Conservation (phyloP, 805 yeast species). For the Yamadazyma sp. region DNA sequence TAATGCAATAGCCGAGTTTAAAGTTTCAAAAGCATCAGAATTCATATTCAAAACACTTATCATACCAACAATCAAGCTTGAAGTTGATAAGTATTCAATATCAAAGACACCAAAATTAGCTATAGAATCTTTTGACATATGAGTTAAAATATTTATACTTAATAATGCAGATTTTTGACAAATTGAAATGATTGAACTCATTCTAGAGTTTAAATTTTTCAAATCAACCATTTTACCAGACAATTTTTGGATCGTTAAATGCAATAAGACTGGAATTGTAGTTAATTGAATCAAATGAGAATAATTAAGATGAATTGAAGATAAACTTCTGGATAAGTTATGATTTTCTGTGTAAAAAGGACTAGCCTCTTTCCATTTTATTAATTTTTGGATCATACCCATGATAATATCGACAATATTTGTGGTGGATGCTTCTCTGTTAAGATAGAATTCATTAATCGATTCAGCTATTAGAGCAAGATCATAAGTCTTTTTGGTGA, state of each 20-base stretch:
- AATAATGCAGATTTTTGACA: constrained; percentile 6
- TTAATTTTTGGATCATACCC: constrained; percentile 5
- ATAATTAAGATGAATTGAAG: constrained; percentile 3
- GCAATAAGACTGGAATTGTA: constrained; percentile 5
- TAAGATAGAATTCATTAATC: constrained; percentile 5
- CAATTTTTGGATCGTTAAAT: constrained; percentile 3
- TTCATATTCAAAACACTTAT: constrained; percentile 4
- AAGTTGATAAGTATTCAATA: constrained; percentile 5
- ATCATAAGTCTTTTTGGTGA: constrained; percentile 3
- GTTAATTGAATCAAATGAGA: constrained; percentile 7
- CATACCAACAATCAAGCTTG: constrained; percentile 7
- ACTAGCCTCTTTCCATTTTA: constrained; percentile 7
- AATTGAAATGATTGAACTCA: constrained; percentile 4
- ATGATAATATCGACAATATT: constrained; percentile 1
- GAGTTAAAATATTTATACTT: constrained; percentile 5
- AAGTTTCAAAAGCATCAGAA: constrained; percentile 3
- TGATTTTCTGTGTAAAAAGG: constrained; percentile 3
- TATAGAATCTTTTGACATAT: constrained; percentile 4
- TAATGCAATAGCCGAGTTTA: constrained; percentile 2
- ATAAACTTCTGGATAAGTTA: constrained; percentile 1
- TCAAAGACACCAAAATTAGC: constrained; percentile 5
- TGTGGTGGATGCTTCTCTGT: not conserved
- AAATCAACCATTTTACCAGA: constrained; percentile 1
- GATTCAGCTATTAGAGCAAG: constrained; percentile 5
- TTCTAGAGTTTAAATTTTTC: constrained; percentile 1